Base-by-base conservation (phyloP, 257 asterid genomes). In the Linderniella brevidens region DNA sequence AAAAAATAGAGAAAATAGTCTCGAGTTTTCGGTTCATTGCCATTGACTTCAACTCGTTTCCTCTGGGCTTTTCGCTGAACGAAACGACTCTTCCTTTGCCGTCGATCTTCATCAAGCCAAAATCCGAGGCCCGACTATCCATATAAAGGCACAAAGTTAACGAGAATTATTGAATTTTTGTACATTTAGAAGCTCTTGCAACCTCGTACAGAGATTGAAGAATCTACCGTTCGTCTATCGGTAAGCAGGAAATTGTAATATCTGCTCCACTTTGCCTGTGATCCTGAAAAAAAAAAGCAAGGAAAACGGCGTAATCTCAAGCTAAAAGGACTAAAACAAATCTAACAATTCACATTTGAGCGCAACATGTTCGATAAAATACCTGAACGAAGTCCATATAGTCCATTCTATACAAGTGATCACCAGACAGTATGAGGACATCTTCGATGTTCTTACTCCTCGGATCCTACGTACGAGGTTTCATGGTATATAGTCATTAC, bases 261-360 rank as follows among this genome's bases (percentile, higher is more conserved):
- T 88, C 98, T 67, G 98, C 98, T 17, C 94, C 94, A 66, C 95
- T 88, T 65, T 76, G 79, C 46, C 93, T 63, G 68, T 88, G 98
- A 66, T 61, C 67, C 98, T 88, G 87, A 67, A 54, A 25, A 25
- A 6, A 65, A 54, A 6, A 65, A 54, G 58, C 55, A 56, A 0
- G 49, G 35, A 61, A 58, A 45, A 32, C 41, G 42, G 14, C 48
- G 9, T 9, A 9, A 3, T n/a, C 48, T 4, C 17, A 17, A 3
- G 17, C 19, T 1, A 8, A 13, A 3, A 8, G 4, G 14, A 5
- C 1, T 44, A 1, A 44, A n/a, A 13, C 3, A 44, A 4, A 15
- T 44, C 48, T 2, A 25, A 25, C 4, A 25, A 25, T 6, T 6
- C 3, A 25, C 3, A 25, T 25, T 25, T 25, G n/a, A n/a, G n/a